Evolutionary conservation across 495 filamentous ascomycete genomes (phyloP).

Genomic region (Penicillium cinerascens): DNA sequence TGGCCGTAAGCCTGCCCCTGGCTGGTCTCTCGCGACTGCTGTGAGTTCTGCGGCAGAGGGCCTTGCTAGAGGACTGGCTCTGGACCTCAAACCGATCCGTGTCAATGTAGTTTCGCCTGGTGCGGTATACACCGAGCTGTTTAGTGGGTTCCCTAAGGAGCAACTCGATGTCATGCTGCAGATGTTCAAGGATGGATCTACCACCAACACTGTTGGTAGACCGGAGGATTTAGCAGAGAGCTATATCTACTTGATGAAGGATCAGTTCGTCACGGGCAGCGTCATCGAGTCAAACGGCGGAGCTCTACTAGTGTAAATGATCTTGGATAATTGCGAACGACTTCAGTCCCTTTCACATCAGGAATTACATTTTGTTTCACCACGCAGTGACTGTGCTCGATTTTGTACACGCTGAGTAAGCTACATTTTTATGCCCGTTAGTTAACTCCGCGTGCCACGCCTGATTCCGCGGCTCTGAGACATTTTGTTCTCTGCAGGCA

Average conservation of each 20-base stretch:
- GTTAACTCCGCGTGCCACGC: constrained; percentile 6
- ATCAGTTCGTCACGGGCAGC: constrained; percentile 48
- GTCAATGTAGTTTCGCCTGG: constrained; percentile 63
- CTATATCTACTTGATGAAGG: constrained; percentile 63
- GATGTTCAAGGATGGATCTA: constrained; percentile 21
- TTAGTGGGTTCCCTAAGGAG: constrained; percentile 12
- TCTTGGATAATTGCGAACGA: neutral
- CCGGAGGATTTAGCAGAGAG: constrained; percentile 64
- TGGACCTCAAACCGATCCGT: constrained; percentile 58
- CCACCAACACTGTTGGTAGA: constrained; percentile 45
- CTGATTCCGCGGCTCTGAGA: neutral
- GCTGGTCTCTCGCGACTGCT: constrained; percentile 45
- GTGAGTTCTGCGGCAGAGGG: constrained; percentile 40
- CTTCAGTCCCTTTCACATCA: neutral
- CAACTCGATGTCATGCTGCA: constrained; percentile 6
- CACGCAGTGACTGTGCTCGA: neutral
- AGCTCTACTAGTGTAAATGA: constrained; percentile 1
- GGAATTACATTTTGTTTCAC: neutral
- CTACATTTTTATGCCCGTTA: constrained; percentile 4
- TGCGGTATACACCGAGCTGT: constrained; percentile 51
- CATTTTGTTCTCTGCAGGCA: neutral
- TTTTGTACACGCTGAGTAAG: neutral
- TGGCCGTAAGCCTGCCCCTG: constrained; percentile 43
- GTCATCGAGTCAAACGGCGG: constrained; percentile 40
- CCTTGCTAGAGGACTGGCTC: constrained; percentile 50